Base-by-base conservation (phyloP, 768 basidiomycete genomes). In the Erythrobasidium yunnanense region DNA sequence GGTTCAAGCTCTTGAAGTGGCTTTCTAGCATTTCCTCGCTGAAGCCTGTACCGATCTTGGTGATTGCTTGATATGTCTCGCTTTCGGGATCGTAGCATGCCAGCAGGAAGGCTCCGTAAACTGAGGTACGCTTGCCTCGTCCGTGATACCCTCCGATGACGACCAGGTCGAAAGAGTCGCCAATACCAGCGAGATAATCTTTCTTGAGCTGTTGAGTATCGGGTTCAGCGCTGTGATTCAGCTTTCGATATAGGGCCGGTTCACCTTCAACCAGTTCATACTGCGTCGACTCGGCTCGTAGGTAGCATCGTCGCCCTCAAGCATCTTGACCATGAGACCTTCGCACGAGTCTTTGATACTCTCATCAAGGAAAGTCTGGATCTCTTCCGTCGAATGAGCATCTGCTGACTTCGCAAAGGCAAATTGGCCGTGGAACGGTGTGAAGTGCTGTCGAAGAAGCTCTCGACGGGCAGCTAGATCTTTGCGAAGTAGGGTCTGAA, bases 11-110 rank as follows among this genome's bases (percentile, higher is more conserved):
- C n/a, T 87, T 83, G 76, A 86, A 87, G 72, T 93, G 88, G 17
- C 81, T 77, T 73, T 87, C 84, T 33, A 99, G 76, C 66, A 82
- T 81, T 74, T 97, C 95, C 72, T 99, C 95, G 65, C 87, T 88
- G 78, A 99, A 97, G 1, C 95, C 95, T 0, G 95, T 99, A 7
- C 95, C 95, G 70, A 99, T 95, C 76, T 99, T 99, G 82, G 95
- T 97, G 56, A 97, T 90, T 2, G 92, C 91, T 74, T 99, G 95
- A 75, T 83, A 97, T 74, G 88, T 87, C 76, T 96, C 93, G 20
- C 87, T 81, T 71, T 97, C 95, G 65, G 84, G 80, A 75, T 99
- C 95, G 75, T 90, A 97, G 77, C 93, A 96, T 6, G 95, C 95
- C 35, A 99, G 83, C 23, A 97, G 82, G 83, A 95, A 97, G 13